These are phyloP conservation scores for Phytopythium mirpurense DNA, from an alignment of 352 stramenopile genomes.

Conservation along the genomic window DNA sequence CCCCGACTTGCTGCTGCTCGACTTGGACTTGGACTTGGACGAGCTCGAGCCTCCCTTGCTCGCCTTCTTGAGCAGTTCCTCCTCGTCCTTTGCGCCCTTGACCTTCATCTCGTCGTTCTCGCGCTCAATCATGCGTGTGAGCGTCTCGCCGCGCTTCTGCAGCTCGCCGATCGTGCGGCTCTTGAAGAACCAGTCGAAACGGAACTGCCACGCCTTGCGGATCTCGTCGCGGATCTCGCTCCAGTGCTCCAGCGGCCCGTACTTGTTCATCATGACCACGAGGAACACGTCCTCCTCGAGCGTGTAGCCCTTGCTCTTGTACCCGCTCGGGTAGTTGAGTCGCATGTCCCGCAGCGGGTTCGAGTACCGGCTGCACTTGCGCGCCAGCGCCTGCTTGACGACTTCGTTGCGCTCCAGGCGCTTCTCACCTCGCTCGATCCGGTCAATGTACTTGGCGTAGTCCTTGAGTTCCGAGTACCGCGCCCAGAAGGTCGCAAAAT, in stretches of 20 bases:
- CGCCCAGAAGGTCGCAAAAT: constrained; percentile 95
- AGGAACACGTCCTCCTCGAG: constrained; percentile 98
- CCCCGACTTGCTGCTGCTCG: constrained; percentile 46
- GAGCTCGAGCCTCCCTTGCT: constrained; percentile 58
- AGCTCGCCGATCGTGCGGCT: constrained; percentile 96
- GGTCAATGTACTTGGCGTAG: constrained; percentile 90
- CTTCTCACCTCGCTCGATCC: constrained; percentile 96
- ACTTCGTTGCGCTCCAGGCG: constrained; percentile 94
- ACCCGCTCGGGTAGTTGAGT: constrained; percentile 80
- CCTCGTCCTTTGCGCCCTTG: constrained; percentile 67
- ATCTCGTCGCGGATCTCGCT: constrained; percentile 98
- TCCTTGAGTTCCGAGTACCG: constrained; percentile 93
- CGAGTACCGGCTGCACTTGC: constrained; percentile 94
- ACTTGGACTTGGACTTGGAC: constrained; percentile 65
- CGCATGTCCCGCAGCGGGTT: constrained; percentile 90
- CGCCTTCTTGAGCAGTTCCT: constrained; percentile 75
- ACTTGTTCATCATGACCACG: constrained; percentile 98
- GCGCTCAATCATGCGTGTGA: constrained; percentile 94
- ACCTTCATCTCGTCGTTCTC: constrained; percentile 89
- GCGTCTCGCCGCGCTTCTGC: constrained; percentile 94
- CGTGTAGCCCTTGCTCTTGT: constrained; percentile 94
- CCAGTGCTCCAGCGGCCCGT: constrained; percentile 94
- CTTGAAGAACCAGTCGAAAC: constrained; percentile 99
- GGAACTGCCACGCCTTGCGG: constrained; percentile 96
- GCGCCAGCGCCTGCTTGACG: constrained; percentile 94